Evolutionary conservation across 2,329 filamentous ascomycete species (phyloP).

Genomic region (Ophiostoma tasmaniense): DNA sequence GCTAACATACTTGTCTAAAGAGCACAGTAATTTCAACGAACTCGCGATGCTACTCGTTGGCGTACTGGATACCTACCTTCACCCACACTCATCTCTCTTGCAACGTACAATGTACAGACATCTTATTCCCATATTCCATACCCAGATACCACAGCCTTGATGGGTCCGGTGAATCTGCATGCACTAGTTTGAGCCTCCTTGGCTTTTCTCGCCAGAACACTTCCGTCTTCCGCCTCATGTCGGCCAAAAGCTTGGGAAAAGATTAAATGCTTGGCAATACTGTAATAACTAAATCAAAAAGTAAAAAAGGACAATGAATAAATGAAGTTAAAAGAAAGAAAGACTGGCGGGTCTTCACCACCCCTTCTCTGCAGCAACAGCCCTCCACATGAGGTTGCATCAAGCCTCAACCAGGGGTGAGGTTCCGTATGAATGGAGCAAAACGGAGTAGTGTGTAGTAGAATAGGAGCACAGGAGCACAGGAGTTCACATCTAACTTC

Average conservation of each 20-base stretch:
- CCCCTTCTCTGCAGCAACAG: constrained; percentile 7
- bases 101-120: background rate
- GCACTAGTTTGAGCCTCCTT: background rate
- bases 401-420: background rate
- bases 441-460: background rate
- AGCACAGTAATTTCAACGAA: background rate
- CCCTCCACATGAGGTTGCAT: background rate
- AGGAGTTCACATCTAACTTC: background rate
- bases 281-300: background rate
- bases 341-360: background rate
- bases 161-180: background rate
- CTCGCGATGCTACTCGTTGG: background rate
- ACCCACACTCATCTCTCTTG: background rate
- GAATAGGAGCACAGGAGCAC: background rate
- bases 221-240: background rate
- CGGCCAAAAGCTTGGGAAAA: too few species aligned
- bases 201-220: background rate
- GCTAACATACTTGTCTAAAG: too few species aligned
- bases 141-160: background rate
- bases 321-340: background rate
- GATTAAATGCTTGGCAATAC: too few species aligned
- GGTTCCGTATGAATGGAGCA: constrained; percentile 2
- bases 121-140: background rate
- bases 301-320: background rate
- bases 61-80: background rate